Conservation (phyloP, 352 stramenopile genomes). For the Phytophthora pluvialis region DNA sequence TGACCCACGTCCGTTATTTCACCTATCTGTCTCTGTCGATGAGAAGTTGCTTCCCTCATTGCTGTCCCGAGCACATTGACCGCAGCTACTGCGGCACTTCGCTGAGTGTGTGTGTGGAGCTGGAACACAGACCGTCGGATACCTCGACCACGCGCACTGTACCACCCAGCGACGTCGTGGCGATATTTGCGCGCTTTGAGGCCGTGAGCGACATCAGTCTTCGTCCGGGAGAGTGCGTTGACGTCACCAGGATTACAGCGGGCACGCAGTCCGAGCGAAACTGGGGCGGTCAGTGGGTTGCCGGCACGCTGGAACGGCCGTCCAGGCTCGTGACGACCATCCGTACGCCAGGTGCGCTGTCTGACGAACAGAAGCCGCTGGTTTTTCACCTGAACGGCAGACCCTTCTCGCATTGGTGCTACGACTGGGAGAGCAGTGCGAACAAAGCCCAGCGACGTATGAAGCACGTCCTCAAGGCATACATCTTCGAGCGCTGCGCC, state of each 20-base stretch:
- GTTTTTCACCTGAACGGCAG: slow-evolving; percentile 51
- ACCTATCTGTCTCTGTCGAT: no score
- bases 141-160: no score
- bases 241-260: slow-evolving; percentile 39
- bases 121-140: slow-evolving; percentile 2
- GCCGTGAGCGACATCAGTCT: slow-evolving; percentile 41
- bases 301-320: slow-evolving; percentile 51
- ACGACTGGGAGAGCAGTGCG: slow-evolving; percentile 71
- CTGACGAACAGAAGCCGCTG: slow-evolving; percentile 27
- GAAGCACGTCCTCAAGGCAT: slow-evolving; percentile 64
- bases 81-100: slow-evolving; percentile 74
- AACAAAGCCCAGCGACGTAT: slow-evolving; percentile 70
- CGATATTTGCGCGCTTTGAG: slow-evolving; percentile 1
- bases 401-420: slow-evolving; percentile 62
- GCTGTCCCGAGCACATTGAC: slow-evolving; percentile 67
- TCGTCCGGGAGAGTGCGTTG: slow-evolving; percentile 48
- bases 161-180: slow-evolving; percentile 6
- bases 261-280: slow-evolving; percentile 51
- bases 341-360: neutral
- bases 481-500: slow-evolving; percentile 50
- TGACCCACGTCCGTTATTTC: no score
- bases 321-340: slow-evolving; percentile 36
- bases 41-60: slow-evolving; percentile 64
- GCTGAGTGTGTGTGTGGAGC: slow-evolving; percentile 47
- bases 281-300: slow-evolving; percentile 69